Percentiles rank a stretch among this genome's conserved stretches.
Conservation (phyloP, 352 stramenopile genomes). For the Pythium folliculosum region DNA sequence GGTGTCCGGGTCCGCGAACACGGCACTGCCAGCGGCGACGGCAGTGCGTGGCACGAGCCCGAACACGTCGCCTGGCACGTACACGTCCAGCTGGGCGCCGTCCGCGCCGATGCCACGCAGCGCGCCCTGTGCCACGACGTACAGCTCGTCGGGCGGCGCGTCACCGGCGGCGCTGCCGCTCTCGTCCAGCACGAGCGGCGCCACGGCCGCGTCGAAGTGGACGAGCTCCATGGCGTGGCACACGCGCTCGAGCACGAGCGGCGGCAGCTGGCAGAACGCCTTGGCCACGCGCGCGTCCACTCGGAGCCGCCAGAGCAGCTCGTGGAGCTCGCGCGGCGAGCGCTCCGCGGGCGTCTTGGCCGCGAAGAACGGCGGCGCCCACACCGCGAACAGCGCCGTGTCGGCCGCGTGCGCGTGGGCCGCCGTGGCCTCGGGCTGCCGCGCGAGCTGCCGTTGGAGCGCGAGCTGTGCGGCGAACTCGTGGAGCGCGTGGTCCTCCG, state of each 20-base stretch:
- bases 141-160: slow-evolving; percentile 16
- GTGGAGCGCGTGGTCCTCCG: slow-evolving; percentile 43
- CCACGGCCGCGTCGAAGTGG: slow-evolving; percentile 18
- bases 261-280: slow-evolving; percentile 58
- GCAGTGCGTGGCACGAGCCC: slow-evolving; percentile 7
- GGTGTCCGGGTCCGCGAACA: slow-evolving; percentile 41
- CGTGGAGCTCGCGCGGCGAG: slow-evolving; percentile 25
- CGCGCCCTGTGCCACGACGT: slow-evolving; percentile 41
- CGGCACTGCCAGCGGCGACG: background rate
- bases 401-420: too few relatives aligned
- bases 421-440: background rate
- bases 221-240: slow-evolving; percentile 46
- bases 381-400: background rate
- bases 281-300: slow-evolving; percentile 37
- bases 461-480: slow-evolving; percentile 29
- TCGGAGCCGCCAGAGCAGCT: slow-evolving; percentile 36
- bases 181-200: slow-evolving; percentile 22
- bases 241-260: slow-evolving; percentile 52
- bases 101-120: slow-evolving; percentile 3
- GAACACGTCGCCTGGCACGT: slow-evolving; percentile 25
- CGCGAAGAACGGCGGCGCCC: slow-evolving; percentile 23
- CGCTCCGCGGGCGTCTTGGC: slow-evolving; percentile 13
- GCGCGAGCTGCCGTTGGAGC: background rate
- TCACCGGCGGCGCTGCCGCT: slow-evolving; percentile 17
- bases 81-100: background rate